These are phyloP conservation scores for Colletotrichum tropicale DNA, from an alignment of 2,329 filamentous ascomycete species.

Conservation along the genomic window DNA sequence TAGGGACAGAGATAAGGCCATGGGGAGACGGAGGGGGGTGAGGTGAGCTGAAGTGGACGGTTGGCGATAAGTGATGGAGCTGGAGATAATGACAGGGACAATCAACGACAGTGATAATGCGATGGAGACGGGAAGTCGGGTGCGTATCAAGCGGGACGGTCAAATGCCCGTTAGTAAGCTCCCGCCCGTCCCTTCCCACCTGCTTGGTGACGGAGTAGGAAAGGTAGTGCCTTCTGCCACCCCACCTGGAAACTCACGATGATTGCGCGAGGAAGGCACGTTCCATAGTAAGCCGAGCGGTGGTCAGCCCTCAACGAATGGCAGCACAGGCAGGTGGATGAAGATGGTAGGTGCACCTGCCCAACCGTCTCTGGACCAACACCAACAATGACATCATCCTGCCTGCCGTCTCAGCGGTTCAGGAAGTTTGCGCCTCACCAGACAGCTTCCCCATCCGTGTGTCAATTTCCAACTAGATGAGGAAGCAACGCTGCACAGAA, in stretches of 20 bases:
- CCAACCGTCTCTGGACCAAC: neutral
- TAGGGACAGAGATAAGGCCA: neutral
- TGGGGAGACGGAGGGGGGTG: neutral
- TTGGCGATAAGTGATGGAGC: neutral
- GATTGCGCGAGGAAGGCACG: constrained; percentile 1
- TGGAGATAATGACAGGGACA: neutral
- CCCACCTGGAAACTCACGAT: constrained; percentile 7
- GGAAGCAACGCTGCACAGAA: neutral
- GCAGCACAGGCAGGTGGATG: neutral
- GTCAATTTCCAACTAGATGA: neutral
- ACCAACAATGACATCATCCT: constrained; percentile 17
- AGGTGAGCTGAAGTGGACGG: neutral
- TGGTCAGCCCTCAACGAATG: neutral
- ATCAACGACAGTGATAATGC: neutral
- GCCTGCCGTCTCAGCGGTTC: neutral
- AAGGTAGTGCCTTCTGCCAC: neutral
- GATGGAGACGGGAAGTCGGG: neutral
- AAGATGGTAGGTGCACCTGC: constrained; percentile 9
- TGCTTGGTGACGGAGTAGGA: neutral
- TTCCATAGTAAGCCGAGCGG: neutral
- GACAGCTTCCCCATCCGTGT: neutral
- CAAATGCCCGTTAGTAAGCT: neutral
- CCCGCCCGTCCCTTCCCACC: neutral
- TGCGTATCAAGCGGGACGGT: neutral
- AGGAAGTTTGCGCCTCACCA: neutral